Conservation (phyloP, 176 grass and related monocot genomes). For the Saccharum officinarum region DNA sequence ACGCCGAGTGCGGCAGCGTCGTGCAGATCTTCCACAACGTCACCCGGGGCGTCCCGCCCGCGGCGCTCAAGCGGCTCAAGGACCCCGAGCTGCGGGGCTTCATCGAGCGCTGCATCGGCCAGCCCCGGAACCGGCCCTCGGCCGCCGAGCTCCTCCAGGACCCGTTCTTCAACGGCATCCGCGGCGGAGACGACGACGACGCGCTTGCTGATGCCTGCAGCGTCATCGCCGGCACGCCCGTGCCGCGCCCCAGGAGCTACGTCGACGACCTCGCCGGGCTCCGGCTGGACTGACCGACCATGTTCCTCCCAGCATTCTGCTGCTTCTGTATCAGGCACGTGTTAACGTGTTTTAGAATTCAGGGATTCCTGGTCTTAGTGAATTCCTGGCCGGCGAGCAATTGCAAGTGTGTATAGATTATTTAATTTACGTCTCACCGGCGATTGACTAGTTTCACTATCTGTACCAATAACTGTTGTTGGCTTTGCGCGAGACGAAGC, state of each 20-base stretch:
- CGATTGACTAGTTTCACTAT: neutral
- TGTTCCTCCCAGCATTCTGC: neutral
- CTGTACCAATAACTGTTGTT: conserved; percentile 24
- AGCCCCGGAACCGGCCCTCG: conserved; percentile 59
- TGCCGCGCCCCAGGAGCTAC: conserved; percentile 28
- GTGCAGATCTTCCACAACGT: conserved; percentile 79
- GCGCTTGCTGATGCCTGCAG: neutral
- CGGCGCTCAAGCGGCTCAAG: conserved; percentile 55
- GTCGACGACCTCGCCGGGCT: conserved; percentile 29
- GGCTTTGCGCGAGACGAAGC: conserved; percentile 21
- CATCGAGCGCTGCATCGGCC: conserved; percentile 79
- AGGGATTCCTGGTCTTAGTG: conserved; percentile 15
- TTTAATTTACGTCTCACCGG: conserved; percentile 12
- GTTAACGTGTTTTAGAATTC: conserved; percentile 14
- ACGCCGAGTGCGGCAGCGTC: conserved; percentile 78
- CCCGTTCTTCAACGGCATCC: conserved; percentile 72
- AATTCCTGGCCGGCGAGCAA: conserved; percentile 6
- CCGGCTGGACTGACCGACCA: conserved; percentile 10
- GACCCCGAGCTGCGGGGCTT: conserved; percentile 71
- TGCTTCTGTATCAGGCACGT: neutral
- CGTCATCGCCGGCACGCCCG: neutral
- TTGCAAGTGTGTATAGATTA: conserved; percentile 44
- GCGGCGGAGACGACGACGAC: conserved; percentile 31
- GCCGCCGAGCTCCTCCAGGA: conserved; percentile 76
- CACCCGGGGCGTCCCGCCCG: conserved; percentile 46